phyloP scores from a whole-genome alignment of 2,329 filamentous ascomycete genomes.

The Ceratocystis lukuohia region DNA sequence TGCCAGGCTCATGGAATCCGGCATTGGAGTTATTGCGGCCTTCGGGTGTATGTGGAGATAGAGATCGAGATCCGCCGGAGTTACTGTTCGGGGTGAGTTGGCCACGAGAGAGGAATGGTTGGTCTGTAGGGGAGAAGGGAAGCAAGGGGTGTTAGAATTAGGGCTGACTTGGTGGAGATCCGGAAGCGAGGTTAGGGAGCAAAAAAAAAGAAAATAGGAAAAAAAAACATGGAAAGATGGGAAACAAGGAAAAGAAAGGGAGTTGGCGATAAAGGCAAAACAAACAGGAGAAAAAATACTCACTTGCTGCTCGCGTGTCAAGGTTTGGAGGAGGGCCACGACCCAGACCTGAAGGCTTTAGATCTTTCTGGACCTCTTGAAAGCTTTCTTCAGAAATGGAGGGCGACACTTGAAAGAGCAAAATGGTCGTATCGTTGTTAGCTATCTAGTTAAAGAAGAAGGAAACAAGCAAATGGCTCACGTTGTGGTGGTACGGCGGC shows the following conservation, averaged over 20 bases:
- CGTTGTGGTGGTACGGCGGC: conserved; percentile 15
- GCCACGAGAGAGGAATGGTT: conserved; percentile 39
- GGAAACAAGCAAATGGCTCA: conserved; percentile 24
- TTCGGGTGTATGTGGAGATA: conserved; percentile 49
- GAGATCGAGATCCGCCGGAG: conserved; percentile 43
- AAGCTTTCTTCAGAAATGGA: conserved; percentile 14
- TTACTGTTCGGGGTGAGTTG: conserved; percentile 52
- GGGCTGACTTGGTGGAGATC: background rate
- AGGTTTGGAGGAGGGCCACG: conserved; percentile 31
- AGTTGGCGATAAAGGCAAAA: background rate
- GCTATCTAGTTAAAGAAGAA: background rate
- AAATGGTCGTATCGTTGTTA: background rate
- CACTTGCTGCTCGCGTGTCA: conserved; percentile 42
- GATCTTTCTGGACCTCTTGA: background rate
- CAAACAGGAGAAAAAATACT: conserved; percentile 21
- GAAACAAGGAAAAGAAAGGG: background rate
- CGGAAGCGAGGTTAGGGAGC: background rate
- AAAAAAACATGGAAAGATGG: background rate
- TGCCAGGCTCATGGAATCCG: conserved; percentile 35
- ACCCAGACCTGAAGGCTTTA: conserved; percentile 4
- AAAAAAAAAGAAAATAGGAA: conserved; percentile 2
- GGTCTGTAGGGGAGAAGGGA: conserved; percentile 32
- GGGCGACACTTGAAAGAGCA: conserved; percentile 5
- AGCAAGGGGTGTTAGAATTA: conserved; percentile 25
- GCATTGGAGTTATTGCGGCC: conserved; percentile 32